Conservation (phyloP, 2,329 filamentous ascomycete species). For the Trichophyton benhamiae region DNA sequence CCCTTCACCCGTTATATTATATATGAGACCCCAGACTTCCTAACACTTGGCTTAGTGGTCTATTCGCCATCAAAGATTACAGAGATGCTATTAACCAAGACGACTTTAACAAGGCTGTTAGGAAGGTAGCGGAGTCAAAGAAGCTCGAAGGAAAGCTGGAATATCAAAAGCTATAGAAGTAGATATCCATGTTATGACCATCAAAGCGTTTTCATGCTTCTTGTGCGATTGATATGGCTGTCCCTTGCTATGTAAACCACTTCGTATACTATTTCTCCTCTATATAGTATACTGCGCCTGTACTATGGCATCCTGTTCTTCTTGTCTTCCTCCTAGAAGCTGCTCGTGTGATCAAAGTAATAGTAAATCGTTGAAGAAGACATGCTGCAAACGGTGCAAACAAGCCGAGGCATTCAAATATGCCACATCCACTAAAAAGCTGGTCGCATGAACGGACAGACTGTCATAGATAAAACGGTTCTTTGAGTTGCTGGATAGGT, state of each 20-base stretch:
- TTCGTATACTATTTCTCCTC: background rate
- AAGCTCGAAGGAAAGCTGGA: slow-evolving; percentile 97
- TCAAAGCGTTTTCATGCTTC: slow-evolving; percentile 1
- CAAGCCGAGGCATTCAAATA: background rate
- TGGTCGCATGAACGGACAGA: background rate
- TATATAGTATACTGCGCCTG: background rate
- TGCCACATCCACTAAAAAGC: background rate
- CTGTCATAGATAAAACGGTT: background rate
- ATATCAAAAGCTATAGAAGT: slow-evolving; percentile 75
- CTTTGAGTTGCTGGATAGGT: background rate
- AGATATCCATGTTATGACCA: slow-evolving; percentile 1
- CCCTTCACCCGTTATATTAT: background rate
- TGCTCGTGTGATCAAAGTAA: background rate
- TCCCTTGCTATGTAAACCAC: background rate
- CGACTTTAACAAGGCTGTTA: slow-evolving; percentile 97
- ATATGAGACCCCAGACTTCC: background rate
- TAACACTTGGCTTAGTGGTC: slow-evolving; percentile 45
- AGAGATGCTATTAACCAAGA: slow-evolving; percentile 93
- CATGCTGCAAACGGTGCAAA: slow-evolving; percentile 1
- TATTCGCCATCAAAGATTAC: slow-evolving; percentile 98
- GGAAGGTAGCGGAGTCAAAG: slow-evolving; percentile 95
- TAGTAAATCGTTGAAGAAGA: background rate
- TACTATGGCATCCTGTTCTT: too few relatives aligned
- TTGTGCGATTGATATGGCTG: background rate
- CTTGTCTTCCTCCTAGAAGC: background rate